Percentiles rank a stretch among this genome's conserved stretches.
These are phyloP conservation scores for Clitopilus hobsonii DNA, from an alignment of 768 basidiomycete species.

Conservation along the genomic window DNA sequence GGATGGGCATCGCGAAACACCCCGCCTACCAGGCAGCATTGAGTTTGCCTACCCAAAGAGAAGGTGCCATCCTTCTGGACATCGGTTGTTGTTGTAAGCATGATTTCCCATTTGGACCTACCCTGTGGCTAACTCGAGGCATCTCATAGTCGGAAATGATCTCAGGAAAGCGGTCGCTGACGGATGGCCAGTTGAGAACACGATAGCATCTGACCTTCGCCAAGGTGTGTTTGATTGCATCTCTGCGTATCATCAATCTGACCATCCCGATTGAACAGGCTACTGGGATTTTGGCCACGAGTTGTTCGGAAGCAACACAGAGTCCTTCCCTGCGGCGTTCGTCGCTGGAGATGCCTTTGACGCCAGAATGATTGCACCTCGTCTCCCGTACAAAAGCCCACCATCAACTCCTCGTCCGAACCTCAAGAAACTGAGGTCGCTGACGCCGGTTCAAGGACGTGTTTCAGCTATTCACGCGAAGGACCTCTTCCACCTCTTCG, in stretches of 20 bases:
- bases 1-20: conserved; percentile 20
- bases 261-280: conserved; percentile 21
- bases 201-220: conserved; percentile 25
- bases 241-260: background rate
- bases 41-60: conserved; percentile 11
- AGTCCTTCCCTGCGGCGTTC: conserved; percentile 45
- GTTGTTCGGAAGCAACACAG: conserved; percentile 40
- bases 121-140: background rate
- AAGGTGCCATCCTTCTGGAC: conserved; percentile 25
- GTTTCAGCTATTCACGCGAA: conserved; percentile 46
- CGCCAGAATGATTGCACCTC: conserved; percentile 27
- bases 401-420: conserved; percentile 16
- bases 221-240: conserved; percentile 14
- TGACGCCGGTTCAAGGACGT: conserved; percentile 41
- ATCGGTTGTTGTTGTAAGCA: conserved; percentile 29
- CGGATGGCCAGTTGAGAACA: conserved; percentile 25
- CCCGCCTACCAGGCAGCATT: conserved; percentile 24
- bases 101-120: background rate
- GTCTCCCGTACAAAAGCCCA: conserved; percentile 13
- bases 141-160: conserved; percentile 27
- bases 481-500: conserved; percentile 52
- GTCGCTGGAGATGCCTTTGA: conserved; percentile 46
- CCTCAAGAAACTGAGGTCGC: conserved; percentile 28
- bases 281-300: conserved; percentile 54
- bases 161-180: conserved; percentile 24